phyloP scores from a whole-genome alignment of 176 grass and related monocot genomes.

The Carex parvula region DNA sequence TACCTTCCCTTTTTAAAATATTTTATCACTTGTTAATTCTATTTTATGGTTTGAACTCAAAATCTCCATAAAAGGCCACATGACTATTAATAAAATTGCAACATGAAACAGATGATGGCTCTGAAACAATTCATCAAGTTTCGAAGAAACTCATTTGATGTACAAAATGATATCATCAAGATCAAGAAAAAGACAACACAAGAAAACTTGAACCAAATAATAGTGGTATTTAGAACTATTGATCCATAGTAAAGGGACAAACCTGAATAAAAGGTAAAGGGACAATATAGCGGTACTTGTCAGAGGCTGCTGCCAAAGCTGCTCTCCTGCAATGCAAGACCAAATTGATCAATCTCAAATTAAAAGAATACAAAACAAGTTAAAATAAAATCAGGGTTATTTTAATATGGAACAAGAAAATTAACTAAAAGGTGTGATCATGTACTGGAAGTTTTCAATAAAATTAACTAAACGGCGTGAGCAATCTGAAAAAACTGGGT shows the following conservation, averaged over 20 bases:
- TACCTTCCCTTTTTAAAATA: neutral
- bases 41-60: neutral
- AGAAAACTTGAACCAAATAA: constrained; percentile 18
- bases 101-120: neutral
- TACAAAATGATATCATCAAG: constrained; percentile 4
- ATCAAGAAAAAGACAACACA: constrained; percentile 22
- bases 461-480: too few relatives aligned
- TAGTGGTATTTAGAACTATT: too few relatives aligned
- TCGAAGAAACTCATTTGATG: neutral
- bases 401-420: constrained; percentile 1
- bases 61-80: neutral
- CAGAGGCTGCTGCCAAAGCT: constrained; percentile 62
- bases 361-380: neutral
- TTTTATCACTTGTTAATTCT: neutral
- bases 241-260: too few relatives aligned
- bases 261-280: neutral
- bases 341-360: neutral
- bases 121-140: neutral
- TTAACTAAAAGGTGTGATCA: too few relatives aligned
- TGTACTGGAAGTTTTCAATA: too few relatives aligned
- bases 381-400: neutral
- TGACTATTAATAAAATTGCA: neutral
- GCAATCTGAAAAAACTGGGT: too few relatives aligned
- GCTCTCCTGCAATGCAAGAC: constrained; percentile 51
- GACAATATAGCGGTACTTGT: constrained; percentile 73